Base-by-base conservation (phyloP, 2,329 filamentous ascomycete species). In the Myriangium duriaei region DNA sequence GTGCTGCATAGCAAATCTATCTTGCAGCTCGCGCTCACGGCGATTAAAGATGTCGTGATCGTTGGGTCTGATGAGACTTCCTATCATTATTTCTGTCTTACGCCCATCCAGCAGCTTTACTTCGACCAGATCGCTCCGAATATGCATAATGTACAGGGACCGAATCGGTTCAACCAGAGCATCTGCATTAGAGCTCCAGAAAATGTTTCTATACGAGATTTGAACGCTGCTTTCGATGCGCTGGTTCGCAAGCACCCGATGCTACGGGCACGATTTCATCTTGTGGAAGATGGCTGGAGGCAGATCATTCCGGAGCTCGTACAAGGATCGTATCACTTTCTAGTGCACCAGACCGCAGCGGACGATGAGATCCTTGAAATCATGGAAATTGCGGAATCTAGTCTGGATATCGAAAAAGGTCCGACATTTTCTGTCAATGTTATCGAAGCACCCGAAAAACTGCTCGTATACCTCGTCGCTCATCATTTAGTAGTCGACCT, bases 391-490 rank as follows among this genome's bases (percentile, higher is more conserved):
- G 32, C 40, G 11, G 32, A 13, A 13, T 38, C 30, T 13, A 50
- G 51, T 2, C 43, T 61, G 5, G 45, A 60, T 28, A 53, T 61
- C 21, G 43, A 47, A 5, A 40, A 45, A 14, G 59, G 59, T 1
- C 59, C 64, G 1, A 45, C 65, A 0, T 49, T 68, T 19, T 59
- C 59, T 0, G 52, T 62, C 3, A 61, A 67, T 37, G 43, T 67
- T 7, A 41, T 60, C 3, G 44, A 58, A 26, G 53, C 53, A 1
- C 47, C 49, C 11, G 49, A 52, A 41, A 58, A 37, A 37, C 61
- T 45, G 11, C 47, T 49, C 42, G 60, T 51, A 45, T 60, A 16
- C 41, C 59, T 56, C 32, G 64, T 43, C 41, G 54, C 52, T 5
- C 57, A 60, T 36, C 57, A 60, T 37, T 43, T 60, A 0, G 45